Evolutionary conservation across 208 protist genomes (phyloP).

Genomic region (Leishmania gerbilli): DNA sequence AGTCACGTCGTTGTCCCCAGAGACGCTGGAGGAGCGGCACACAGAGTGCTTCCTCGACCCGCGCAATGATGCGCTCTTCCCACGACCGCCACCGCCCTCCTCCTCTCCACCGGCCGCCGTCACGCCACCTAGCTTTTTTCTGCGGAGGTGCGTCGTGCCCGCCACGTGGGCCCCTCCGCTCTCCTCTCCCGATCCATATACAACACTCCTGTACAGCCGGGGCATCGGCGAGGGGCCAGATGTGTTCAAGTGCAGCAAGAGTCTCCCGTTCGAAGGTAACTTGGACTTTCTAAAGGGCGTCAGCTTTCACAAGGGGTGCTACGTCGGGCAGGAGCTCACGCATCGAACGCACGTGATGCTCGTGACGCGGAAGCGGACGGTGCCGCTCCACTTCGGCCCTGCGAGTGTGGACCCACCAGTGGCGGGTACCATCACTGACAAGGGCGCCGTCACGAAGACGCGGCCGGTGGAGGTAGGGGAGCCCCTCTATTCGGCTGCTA

Average conservation of each 20-base stretch:
- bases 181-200: conserved; percentile 33
- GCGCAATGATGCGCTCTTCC: conserved; percentile 47
- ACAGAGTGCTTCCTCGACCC: conserved; percentile 67
- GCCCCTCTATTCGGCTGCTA: conserved; percentile 37
- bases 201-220: conserved; percentile 49
- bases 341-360: conserved; percentile 94
- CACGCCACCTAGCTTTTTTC: conserved; percentile 6
- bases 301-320: conserved; percentile 96
- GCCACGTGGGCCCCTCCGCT: conserved; percentile 17
- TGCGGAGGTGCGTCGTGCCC: conserved; percentile 24
- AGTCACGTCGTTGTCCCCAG: background rate
- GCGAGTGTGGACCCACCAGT: background rate
- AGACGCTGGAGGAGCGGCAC: conserved; percentile 16
- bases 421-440: background rate
- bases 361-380: conserved; percentile 91
- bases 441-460: background rate
- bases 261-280: conserved; percentile 93
- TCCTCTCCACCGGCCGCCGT: background rate
- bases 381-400: conserved; percentile 71
- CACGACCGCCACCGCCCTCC: conserved; percentile 2
- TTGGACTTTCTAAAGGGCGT: conserved; percentile 91
- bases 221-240: conserved; percentile 86
- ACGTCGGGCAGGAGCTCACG: conserved; percentile 96
- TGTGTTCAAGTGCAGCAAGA: conserved; percentile 68
- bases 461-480: conserved; percentile 36